Evolutionary conservation across 2,329 filamentous ascomycete genomes (phyloP), one percentile per base, ranked within the genome.

Genomic region (Xylaria multiplex): DNA sequence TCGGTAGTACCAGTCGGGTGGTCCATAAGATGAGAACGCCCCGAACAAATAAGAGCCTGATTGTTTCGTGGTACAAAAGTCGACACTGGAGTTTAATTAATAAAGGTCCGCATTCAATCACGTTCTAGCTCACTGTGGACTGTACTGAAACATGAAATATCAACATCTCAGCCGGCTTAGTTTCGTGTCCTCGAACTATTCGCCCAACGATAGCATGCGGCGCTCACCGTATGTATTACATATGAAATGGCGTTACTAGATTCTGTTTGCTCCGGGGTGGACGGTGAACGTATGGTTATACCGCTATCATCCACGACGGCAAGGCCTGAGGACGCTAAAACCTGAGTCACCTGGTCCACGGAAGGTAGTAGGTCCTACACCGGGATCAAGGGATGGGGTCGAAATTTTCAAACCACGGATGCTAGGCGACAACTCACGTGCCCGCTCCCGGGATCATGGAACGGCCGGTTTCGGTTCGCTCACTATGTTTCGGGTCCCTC

Each of bases 31-130:
- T 43, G 30, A 40, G 27, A 22, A 27, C n/a, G 13, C 43, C 40
- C 50, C n/a, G 22, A 13, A n/a, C 57, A 16, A 46, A 54, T 54
- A 24, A 54, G 22, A 55, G 45, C 45, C 24, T 48, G 22, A 49
- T 56, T 55, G 46, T 46, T 55, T 48, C 13, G 59, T 62, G 30
- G 43, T 49, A 62, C 59, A 19, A 37, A 61, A 30, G 30, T 61
- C 24, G 30, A 46, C 40, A 48, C 49, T 19, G 2, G 24, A 19
- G 27, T 55, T 55, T 55, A 42, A 55, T 55, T 45, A 54, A 53
- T 16, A 9, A 53, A 35, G 57, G 24, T n/a, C 48, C 16, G 22
- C 43, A n/a, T 9, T 16, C 16, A 16, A 42, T 53, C 22, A 9
- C 27, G 11, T 24, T 52, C n/a, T 45, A 4, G 32, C 22, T 42